Evolutionary conservation across 2,329 filamentous ascomycete species (phyloP).

Genomic region (Gnomoniopsis sp.): DNA sequence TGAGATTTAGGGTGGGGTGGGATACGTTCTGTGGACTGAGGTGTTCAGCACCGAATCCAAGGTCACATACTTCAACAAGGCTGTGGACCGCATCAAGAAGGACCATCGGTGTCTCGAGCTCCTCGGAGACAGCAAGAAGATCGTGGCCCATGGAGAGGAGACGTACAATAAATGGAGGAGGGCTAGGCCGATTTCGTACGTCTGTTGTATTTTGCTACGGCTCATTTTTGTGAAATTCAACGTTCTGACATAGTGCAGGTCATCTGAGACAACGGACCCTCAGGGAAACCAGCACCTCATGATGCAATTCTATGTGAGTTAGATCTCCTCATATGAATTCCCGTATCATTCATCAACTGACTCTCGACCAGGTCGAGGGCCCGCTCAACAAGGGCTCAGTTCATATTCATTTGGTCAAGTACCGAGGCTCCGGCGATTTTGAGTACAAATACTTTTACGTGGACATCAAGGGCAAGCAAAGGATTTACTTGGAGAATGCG

Average conservation of each 20-base stretch:
- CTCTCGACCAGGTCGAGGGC: conserved; percentile 70
- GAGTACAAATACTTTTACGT: conserved; percentile 78
- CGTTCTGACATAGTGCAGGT: conserved; percentile 42
- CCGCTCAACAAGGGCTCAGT: conserved; percentile 71
- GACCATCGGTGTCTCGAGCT: conserved; percentile 69
- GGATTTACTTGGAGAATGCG: conserved; percentile 64
- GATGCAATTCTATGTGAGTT: conserved; percentile 77
- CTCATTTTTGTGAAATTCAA: not conserved
- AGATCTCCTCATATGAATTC: conserved; percentile 61
- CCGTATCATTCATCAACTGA: conserved; percentile 70
- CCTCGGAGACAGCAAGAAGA: conserved; percentile 71
- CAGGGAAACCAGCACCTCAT: conserved; percentile 75
- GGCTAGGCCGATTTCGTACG: conserved; percentile 58
- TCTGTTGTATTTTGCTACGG: conserved; percentile 9
- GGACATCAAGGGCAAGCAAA: conserved; percentile 69
- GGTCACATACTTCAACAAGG: conserved; percentile 83
- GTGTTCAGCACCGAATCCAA: conserved; percentile 84
- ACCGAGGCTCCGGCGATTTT: conserved; percentile 61
- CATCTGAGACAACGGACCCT: conserved; percentile 65
- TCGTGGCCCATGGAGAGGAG: conserved; percentile 77
- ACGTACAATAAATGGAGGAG: conserved; percentile 79
- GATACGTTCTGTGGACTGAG: conserved; percentile 74
- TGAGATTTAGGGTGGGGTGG: conserved; percentile 62
- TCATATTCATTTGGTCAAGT: conserved; percentile 72
- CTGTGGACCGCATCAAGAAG: conserved; percentile 72